Base-by-base conservation (phyloP, 768 basidiomycete species). In the Collybia mongolica region DNA sequence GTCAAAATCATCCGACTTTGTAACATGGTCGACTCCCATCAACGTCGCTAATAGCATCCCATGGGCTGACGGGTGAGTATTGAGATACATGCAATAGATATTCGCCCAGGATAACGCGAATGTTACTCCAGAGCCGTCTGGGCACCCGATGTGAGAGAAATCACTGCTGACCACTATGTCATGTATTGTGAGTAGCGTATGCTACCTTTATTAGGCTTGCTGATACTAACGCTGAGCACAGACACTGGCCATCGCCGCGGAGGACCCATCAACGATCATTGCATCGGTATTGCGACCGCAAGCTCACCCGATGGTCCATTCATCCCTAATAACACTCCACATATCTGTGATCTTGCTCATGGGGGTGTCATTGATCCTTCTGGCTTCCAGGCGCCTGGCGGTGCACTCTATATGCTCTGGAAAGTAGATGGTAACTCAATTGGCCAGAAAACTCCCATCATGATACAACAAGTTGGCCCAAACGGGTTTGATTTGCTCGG, bases 391-490 rank as follows among this genome's bases (percentile, higher is more conserved):
- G 59, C 58, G 26, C 53, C 57, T 32, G 57, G 54, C n/a, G 65
- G 68, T 1, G 45, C 32, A 19, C 54, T 55, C 5, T 69, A 60
- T 50, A 53, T 65, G 22, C 62, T 63, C 9, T 66, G 55, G 48
- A 66, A 66, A 50, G 60, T 69, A n/a, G 68, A 69, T 39, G 68
- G 68, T 4, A 69, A 65, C 57, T 63, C 55, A 28, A 54, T 62
- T 39, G 63, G 65, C 15, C 57, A 63, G 20, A 48, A 56, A 17
- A 65, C 61, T 23, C 63, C 63, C 0, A 61, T 66, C 50, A 60
- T 62, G 53, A 45, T 66, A n/a, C 66, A 65, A 51, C 38, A 58
- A 36, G 43, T 69, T 44, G 61, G 52, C 17, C 55, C 62, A 6
- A 53, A 63, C 46, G 66, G 64, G 15, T 48, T 54, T 42, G 60